Percentiles rank a stretch among this genome's conserved stretches.
These are phyloP conservation scores for Lactuca sativa DNA, from an alignment of 129 eudicot species.

Conservation along the genomic window DNA sequence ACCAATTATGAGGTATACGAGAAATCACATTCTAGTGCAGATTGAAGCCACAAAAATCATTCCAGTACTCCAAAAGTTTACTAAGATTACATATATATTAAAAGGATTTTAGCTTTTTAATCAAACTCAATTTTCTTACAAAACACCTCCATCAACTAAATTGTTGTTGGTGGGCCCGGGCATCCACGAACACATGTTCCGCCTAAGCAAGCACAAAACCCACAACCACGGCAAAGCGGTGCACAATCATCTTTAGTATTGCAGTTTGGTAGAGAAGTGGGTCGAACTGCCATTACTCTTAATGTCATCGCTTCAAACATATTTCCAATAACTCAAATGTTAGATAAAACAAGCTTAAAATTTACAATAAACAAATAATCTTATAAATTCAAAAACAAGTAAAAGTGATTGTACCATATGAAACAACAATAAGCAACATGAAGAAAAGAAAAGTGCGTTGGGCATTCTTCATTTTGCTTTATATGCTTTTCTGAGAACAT, in stretches of 20 bases:
- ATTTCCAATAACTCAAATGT: background rate
- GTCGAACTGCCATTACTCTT: background rate
- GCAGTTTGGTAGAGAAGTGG: background rate
- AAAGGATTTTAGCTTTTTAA: background rate
- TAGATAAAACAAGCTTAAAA: background rate
- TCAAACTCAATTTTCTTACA: background rate
- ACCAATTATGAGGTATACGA: background rate
- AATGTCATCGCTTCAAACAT: background rate
- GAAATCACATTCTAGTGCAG: no score
- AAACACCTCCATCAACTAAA: no score
- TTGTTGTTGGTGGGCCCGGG: background rate
- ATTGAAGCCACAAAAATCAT: background rate
- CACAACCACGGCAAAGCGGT: background rate
- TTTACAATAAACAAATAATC: background rate
- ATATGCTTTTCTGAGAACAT: no score
- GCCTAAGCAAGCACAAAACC: background rate
- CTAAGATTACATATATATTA: background rate
- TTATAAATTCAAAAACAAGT: no score
- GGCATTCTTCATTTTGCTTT: background rate
- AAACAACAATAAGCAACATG: background rate
- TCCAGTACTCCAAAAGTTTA: no score
- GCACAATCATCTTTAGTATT: background rate
- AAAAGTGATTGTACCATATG: background rate
- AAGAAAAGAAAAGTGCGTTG: background rate
- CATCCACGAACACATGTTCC: background rate